phyloP scores from a whole-genome alignment of 768 basidiomycete species.

The Kwoniella pini region DNA sequence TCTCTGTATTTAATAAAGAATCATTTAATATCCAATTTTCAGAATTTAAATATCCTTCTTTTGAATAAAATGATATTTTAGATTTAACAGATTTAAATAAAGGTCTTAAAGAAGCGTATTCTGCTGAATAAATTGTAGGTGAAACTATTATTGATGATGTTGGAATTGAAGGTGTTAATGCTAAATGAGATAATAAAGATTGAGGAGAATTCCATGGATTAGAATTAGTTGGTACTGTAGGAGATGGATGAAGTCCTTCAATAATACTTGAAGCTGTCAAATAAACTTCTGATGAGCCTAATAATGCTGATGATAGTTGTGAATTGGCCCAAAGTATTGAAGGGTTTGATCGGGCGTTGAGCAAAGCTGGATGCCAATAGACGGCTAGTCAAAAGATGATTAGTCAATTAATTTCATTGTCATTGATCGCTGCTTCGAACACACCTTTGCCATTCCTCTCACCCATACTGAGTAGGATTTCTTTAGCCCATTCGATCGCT shows the following conservation, averaged over 20 bases:
- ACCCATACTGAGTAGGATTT: slow-evolving; percentile 17
- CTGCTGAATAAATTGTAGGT: slow-evolving; percentile 31
- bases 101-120: slow-evolving; percentile 39
- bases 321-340: slow-evolving; percentile 31
- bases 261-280: slow-evolving; percentile 24
- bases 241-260: slow-evolving; percentile 24
- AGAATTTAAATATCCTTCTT: slow-evolving; percentile 30
- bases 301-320: slow-evolving; percentile 24
- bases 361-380: slow-evolving; percentile 37
- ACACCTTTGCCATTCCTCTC: slow-evolving; percentile 27
- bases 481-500: slow-evolving; percentile 30
- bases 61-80: slow-evolving; percentile 40
- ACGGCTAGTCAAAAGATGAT: slow-evolving; percentile 18
- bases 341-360: slow-evolving; percentile 32
- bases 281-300: slow-evolving; percentile 1
- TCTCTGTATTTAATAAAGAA: background rate
- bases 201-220: slow-evolving; percentile 4
- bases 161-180: slow-evolving; percentile 29
- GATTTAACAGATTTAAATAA: slow-evolving; percentile 31
- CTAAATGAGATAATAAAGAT: slow-evolving; percentile 7
- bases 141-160: slow-evolving; percentile 12
- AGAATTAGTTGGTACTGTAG: background rate
- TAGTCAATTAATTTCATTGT: background rate
- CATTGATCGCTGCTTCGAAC: slow-evolving; percentile 2
- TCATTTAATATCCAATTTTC: slow-evolving; percentile 40